A percentile compares a stretch with the other conserved stretches of the same genome.
phyloP scores from a whole-genome alignment of 495 filamentous ascomycete genomes.

The Penicillium parvum region DNA sequence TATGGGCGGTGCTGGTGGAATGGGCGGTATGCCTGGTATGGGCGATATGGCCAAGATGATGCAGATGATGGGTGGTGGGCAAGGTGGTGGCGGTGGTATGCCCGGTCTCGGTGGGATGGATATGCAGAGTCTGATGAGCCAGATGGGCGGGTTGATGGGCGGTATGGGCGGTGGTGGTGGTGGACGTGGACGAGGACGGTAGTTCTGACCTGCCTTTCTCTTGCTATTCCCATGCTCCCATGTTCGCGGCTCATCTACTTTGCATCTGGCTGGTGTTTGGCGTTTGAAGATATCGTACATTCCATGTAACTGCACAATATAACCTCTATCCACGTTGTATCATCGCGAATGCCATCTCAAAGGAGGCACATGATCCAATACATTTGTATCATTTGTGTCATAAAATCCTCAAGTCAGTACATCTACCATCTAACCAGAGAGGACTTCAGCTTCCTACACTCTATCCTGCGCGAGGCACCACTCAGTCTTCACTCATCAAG shows the following conservation, averaged over 20 bases:
- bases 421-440: too few relatives aligned
- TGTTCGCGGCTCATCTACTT: conserved; percentile 19
- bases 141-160: conserved; percentile 68
- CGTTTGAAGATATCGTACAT: conserved; percentile 19
- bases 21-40: conserved; percentile 45
- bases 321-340: conserved; percentile 5
- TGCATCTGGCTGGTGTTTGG: conserved; percentile 31
- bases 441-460: too few relatives aligned
- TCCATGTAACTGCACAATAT: conserved; percentile 12
- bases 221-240: conserved; percentile 9
- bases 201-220: conserved; percentile 6
- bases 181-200: conserved; percentile 39
- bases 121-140: conserved; percentile 79
- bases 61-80: conserved; percentile 60
- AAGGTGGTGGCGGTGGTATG: conserved; percentile 46
- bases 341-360: too few relatives aligned
- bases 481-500: conserved; percentile 16
- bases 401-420: too few relatives aligned
- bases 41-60: conserved; percentile 79
- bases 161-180: conserved; percentile 43
- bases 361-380: too few relatives aligned
- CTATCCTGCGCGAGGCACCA: too few relatives aligned
- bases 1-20: conserved; percentile 68
- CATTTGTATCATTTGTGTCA: too few relatives aligned
- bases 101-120: conserved; percentile 66